These are phyloP conservation scores for Penicillium goetzii DNA, from an alignment of 495 filamentous ascomycete species.

Conservation along the genomic window DNA sequence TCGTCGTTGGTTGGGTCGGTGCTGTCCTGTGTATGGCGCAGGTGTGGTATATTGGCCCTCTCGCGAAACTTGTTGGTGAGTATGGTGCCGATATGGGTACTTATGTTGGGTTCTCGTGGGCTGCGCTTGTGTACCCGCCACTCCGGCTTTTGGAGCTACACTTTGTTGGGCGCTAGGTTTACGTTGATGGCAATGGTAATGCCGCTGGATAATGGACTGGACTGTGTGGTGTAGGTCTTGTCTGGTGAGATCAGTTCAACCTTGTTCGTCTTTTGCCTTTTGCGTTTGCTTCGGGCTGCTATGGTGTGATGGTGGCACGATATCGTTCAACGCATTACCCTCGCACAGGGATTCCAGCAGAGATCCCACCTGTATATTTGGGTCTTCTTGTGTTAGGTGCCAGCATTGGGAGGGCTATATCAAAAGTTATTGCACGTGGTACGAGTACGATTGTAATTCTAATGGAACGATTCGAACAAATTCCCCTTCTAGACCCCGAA, in stretches of 20 bases:
- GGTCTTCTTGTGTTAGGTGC: not conserved
- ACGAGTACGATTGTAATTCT: not conserved
- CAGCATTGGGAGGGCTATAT: not conserved
- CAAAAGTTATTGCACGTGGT: not conserved
- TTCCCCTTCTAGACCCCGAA: not conserved
- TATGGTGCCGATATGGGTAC: constrained; percentile 66
- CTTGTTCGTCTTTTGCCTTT: not conserved
- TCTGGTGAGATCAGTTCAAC: not conserved
- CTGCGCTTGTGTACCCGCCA: constrained; percentile 53
- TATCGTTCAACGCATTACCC: constrained; percentile 7
- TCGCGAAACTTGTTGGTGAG: constrained; percentile 59
- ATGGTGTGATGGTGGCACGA: constrained; percentile 1
- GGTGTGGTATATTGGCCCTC: constrained; percentile 67
- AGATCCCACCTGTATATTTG: not conserved
- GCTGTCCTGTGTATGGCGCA: constrained; percentile 73
- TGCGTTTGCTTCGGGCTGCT: not conserved
- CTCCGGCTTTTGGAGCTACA: constrained; percentile 53
- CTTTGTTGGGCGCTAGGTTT: constrained; percentile 45
- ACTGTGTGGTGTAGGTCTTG: not conserved
- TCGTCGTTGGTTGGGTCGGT: constrained; percentile 71
- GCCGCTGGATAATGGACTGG: not conserved
- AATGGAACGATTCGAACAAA: not conserved
- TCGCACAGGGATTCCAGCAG: not conserved
- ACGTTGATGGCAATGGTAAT: not conserved
- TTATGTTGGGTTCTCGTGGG: constrained; percentile 55